Conservation (phyloP, 495 filamentous ascomycete species). For the Penicillium arizonense region DNA sequence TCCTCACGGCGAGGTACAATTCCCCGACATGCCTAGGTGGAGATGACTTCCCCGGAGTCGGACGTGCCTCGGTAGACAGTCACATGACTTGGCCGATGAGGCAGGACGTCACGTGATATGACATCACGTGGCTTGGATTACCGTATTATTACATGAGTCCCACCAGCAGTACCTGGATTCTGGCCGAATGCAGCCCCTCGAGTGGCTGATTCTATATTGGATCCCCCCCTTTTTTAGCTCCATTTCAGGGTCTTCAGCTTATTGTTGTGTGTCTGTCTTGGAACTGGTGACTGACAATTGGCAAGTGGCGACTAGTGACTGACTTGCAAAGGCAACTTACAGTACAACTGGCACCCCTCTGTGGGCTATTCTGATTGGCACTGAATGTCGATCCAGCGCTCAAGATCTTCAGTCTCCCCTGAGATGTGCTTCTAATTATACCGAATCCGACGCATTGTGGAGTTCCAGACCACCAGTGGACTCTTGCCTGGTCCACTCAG, state of each 20-base stretch:
- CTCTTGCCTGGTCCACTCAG: constrained; percentile 5
- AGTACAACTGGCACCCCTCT: too few relatives aligned
- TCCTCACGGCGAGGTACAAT: not conserved
- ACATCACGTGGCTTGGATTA: not conserved
- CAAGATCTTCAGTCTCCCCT: constrained; percentile 7
- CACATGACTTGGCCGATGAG: not conserved
- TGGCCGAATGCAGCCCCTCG: too few relatives aligned
- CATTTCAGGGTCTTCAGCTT: too few relatives aligned
- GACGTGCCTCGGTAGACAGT: constrained; percentile 6
- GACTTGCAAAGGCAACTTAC: too few relatives aligned
- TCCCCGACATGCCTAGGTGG: constrained; percentile 5
- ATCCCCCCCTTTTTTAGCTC: too few relatives aligned
- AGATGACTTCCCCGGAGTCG: constrained; percentile 11
- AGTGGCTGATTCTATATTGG: too few relatives aligned
- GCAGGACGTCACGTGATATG: not conserved
- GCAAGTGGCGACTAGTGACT: too few relatives aligned
- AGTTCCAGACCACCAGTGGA: constrained; percentile 9
- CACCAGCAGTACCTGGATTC: too few relatives aligned
- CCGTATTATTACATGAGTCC: too few relatives aligned
- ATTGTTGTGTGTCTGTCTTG: too few relatives aligned
- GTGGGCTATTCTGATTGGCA: too few relatives aligned
- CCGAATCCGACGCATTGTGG: constrained; percentile 10
- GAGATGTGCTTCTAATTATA: constrained; percentile 12
- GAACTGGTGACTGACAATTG: too few relatives aligned
- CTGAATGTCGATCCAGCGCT: constrained; percentile 7